Conservation (phyloP, 2,329 filamentous ascomycete species). For the Colletotrichum zoysiae region DNA sequence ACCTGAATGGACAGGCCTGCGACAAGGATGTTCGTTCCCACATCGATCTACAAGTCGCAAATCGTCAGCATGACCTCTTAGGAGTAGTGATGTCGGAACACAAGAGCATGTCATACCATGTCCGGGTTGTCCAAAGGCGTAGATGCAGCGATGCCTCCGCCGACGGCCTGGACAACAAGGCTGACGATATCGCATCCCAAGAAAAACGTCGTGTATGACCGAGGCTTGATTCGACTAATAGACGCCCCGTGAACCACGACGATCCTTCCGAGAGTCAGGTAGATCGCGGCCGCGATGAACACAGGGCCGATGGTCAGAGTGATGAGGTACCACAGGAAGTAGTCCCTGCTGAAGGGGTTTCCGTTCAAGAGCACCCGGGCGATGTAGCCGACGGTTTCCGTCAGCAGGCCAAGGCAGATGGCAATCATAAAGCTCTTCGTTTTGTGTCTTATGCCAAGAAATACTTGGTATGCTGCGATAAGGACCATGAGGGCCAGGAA, state of each 20-base stretch:
- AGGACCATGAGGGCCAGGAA: background rate
- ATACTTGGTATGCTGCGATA: background rate
- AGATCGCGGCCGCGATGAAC: constrained; percentile 46
- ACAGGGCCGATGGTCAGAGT: constrained; percentile 46
- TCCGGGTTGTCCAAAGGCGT: constrained; percentile 18
- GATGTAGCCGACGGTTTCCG: constrained; percentile 44
- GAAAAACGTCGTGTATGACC: constrained; percentile 20
- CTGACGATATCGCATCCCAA: constrained; percentile 24
- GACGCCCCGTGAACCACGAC: constrained; percentile 42
- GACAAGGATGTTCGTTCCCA: constrained; percentile 21
- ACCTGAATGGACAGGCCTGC: constrained; percentile 24
- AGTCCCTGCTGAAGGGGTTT: constrained; percentile 28
- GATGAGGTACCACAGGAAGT: constrained; percentile 41
- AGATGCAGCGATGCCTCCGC: constrained; percentile 22
- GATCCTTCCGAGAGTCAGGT: constrained; percentile 45
- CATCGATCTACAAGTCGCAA: constrained; percentile 12
- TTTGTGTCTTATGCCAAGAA: background rate
- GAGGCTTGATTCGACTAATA: constrained; percentile 29
- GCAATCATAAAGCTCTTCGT: background rate
- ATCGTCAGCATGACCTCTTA: background rate
- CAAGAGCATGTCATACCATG: constrained; percentile 1
- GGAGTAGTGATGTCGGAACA: background rate
- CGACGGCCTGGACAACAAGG: constrained; percentile 18
- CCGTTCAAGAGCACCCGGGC: constrained; percentile 41
- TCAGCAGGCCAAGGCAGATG: constrained; percentile 44